phyloP scores from a whole-genome alignment of 2,329 filamentous ascomycete species.

The Dothideomycetes sp. region DNA sequence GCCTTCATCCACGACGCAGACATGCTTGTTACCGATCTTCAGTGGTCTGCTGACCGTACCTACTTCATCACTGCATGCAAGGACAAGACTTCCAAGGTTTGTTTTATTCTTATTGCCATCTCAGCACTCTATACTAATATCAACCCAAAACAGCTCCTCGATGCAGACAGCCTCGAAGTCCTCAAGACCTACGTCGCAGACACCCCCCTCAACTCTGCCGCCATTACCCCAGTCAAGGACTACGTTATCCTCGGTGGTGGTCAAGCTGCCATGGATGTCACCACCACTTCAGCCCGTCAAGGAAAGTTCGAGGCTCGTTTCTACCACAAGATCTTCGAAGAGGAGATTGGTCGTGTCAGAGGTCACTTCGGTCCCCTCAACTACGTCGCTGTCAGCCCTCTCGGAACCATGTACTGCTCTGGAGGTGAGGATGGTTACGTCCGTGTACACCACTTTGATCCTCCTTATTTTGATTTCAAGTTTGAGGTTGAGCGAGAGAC shows the following conservation, averaged over 20 bases:
- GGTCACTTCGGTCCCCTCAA: constrained; percentile 96
- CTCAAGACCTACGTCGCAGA: constrained; percentile 89
- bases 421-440: constrained; percentile 98
- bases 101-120: constrained; percentile 9
- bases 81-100: constrained; percentile 90
- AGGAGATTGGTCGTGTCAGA: constrained; percentile 93
- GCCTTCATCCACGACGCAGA: constrained; percentile 77
- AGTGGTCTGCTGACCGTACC: constrained; percentile 87
- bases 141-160: constrained; percentile 51
- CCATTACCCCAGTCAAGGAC: constrained; percentile 91
- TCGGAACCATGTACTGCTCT: constrained; percentile 83
- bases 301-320: constrained; percentile 99
- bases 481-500: constrained; percentile 94
- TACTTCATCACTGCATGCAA: constrained; percentile 98
- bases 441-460: constrained; percentile 96
- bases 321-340: constrained; percentile 99
- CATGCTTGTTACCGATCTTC: constrained; percentile 77
- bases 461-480: constrained; percentile 95
- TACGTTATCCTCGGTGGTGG: constrained; percentile 97
- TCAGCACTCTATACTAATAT: constrained; percentile 7
- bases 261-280: constrained; percentile 98
- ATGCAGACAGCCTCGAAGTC: constrained; percentile 74
- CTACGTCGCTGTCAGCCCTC: constrained; percentile 87
- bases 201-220: constrained; percentile 91
- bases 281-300: constrained; percentile 82